Percentiles rank a stretch among this genome's conserved stretches.
These are phyloP conservation scores for Eudorina sp. DNA, from an alignment of 139 green algal genomes.

Conservation along the genomic window DNA sequence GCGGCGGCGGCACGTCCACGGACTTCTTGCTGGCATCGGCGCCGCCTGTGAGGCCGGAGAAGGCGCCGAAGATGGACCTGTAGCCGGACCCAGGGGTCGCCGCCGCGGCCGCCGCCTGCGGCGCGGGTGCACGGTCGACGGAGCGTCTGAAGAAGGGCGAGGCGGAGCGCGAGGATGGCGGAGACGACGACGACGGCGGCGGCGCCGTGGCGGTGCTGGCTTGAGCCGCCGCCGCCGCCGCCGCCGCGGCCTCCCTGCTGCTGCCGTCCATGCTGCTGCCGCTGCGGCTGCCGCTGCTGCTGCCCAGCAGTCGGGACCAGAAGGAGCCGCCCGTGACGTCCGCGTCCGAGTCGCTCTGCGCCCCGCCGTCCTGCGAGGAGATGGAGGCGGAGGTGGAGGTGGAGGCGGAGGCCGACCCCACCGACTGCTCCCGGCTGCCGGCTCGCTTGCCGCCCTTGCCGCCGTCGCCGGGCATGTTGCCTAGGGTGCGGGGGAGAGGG, in stretches of 20 bases:
- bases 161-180: not conserved
- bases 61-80: conserved; percentile 19
- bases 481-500: not conserved
- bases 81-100: not conserved
- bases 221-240: not conserved
- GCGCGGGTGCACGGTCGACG: not conserved
- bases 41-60: not conserved
- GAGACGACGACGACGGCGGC: not conserved
- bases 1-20: not conserved
- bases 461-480: not conserved
- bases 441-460: not conserved
- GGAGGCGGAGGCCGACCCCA: too few species aligned
- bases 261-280: conserved; percentile 34
- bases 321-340: conserved; percentile 29
- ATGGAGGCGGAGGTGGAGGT: too few species aligned
- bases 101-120: not conserved
- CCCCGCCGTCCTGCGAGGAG: not conserved
- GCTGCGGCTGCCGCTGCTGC: conserved; percentile 23
- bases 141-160: not conserved
- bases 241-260: not conserved
- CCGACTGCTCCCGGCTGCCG: conserved; percentile 12
- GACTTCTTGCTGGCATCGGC: not conserved
- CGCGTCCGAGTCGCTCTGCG: not conserved
- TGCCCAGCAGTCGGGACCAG: conserved; percentile 37
- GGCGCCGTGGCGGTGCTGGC: not conserved